Base-by-base conservation (phyloP, 1,139 yeast genomes). In the Tardiomyces blankii region DNA sequence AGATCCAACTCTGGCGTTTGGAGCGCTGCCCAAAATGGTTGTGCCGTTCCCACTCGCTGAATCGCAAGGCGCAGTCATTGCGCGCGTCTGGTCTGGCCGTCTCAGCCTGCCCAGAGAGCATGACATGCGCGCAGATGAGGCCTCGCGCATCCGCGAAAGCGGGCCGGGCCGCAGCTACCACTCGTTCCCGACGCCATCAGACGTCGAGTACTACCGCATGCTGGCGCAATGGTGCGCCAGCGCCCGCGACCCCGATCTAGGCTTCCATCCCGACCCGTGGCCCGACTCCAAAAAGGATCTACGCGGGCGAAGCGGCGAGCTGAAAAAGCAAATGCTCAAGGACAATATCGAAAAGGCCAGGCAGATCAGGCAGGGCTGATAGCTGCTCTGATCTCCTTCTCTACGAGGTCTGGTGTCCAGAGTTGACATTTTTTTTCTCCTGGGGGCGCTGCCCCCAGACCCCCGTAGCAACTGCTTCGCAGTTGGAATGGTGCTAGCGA, bases 11-110 rank as follows among this genome's bases (percentile, higher is more conserved):
- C 56, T 81, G 48, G 78, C 76, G 1, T 65, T 79, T 41, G 65
- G 76, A 25, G 75, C 78, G 2, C 62, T 75, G 46, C 74, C 78
- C 12, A 67, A 74, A 49, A 68, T 69, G 50, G 73, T 77, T 14
- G 67, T 80, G 14, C 84, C 86, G 1, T 75, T 80, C 52, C 75
- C 82, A 42, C 57, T 73, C 2, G 70, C 81, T 1, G 86, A 81
- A 55, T 61, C 75, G 12, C 85, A 80, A 55, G 81, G 76, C 1
- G 69, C 76, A 4, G 69, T 75, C 55, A 63, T 78, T 35, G 74
- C 79, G 12, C 70, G 82, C 51, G 71, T 78, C 3, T 78, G 77
- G 68, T 61, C 71, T 3, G 75, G 75, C 1, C 64, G 72, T 38
- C 57, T 77, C 12, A 42, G 53, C 9, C 58, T 78, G 3, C 82